These are phyloP conservation scores for Endotrypanum monterogeii DNA, from an alignment of 208 protist genomes.

Conservation along the genomic window DNA sequence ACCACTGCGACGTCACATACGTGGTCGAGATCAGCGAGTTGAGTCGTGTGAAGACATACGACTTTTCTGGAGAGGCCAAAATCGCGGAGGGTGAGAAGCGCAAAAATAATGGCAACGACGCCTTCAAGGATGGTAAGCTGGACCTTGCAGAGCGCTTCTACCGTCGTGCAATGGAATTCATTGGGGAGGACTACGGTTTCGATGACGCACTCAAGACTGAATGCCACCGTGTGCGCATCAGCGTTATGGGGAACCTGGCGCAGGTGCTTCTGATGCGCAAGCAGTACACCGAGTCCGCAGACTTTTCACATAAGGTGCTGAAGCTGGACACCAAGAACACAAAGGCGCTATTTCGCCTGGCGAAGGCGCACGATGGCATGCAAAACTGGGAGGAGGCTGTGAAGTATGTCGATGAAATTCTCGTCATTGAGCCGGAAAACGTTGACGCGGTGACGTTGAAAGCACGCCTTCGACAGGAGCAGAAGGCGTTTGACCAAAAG, in stretches of 20 bases:
- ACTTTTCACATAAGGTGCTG: conserved; percentile 73
- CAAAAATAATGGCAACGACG: conserved; percentile 81
- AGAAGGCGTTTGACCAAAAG: conserved; percentile 78
- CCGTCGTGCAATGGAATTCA: conserved; percentile 84
- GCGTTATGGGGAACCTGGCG: conserved; percentile 71
- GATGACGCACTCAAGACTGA: conserved; percentile 53
- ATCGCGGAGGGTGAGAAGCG: conserved; percentile 61
- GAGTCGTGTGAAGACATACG: conserved; percentile 60
- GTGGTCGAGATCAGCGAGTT: conserved; percentile 68
- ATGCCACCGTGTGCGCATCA: conserved; percentile 52
- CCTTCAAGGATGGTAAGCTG: conserved; percentile 69
- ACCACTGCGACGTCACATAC: conserved; percentile 59
- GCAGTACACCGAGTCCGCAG: conserved; percentile 47
- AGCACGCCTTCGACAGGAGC: conserved; percentile 43
- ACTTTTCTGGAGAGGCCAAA: conserved; percentile 66
- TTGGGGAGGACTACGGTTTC: conserved; percentile 79
- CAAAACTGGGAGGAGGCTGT: conserved; percentile 77
- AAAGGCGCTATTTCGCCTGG: conserved; percentile 80
- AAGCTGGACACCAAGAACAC: conserved; percentile 51
- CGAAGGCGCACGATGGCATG: conserved; percentile 63
- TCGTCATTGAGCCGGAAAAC: conserved; percentile 63
- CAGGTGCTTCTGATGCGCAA: conserved; percentile 72
- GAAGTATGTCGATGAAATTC: conserved; percentile 45
- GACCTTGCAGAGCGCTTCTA: conserved; percentile 77
- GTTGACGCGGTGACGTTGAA: conserved; percentile 56